Percentiles rank a stretch among this genome's conserved stretches.
Conservation (phyloP, 2,329 filamentous ascomycete genomes). For the Ceratocystis ficicola region DNA sequence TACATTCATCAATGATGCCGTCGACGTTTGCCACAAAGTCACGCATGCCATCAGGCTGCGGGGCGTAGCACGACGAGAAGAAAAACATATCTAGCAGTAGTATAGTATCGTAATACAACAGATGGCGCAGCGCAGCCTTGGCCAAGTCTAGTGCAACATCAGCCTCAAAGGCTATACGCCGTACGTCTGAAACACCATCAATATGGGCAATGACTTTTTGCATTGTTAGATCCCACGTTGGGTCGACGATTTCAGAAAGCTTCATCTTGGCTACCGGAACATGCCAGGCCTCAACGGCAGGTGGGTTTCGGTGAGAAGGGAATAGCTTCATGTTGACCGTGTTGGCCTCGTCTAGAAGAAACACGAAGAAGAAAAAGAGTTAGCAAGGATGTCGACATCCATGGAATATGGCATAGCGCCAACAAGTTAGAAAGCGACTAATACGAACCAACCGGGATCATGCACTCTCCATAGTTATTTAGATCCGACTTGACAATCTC, state of each 20-base stretch:
- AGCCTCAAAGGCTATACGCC: slow-evolving; percentile 71
- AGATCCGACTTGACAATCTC: slow-evolving; percentile 74
- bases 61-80: slow-evolving; percentile 82
- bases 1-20: slow-evolving; percentile 74
- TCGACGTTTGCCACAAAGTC: slow-evolving; percentile 65
- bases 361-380: background rate
- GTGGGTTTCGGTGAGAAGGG: slow-evolving; percentile 64
- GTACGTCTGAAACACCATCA: slow-evolving; percentile 81
- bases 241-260: slow-evolving; percentile 49
- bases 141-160: slow-evolving; percentile 80
- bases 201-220: slow-evolving; percentile 72
- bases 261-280: slow-evolving; percentile 69
- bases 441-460: slow-evolving; percentile 79
- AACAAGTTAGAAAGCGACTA: background rate
- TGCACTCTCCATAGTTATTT: slow-evolving; percentile 95
- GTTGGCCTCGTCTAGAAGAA: slow-evolving; percentile 63
- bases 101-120: slow-evolving; percentile 86
- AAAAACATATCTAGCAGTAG: slow-evolving; percentile 90
- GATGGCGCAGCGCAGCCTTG: slow-evolving; percentile 72
- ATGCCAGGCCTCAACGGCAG: slow-evolving; percentile 72
- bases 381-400: background rate
- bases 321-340: slow-evolving; percentile 96
- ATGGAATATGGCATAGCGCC: background rate
- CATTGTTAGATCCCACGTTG: slow-evolving; percentile 64
- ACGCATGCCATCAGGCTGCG: slow-evolving; percentile 56